Percentiles rank a stretch among this genome's conserved stretches.
phyloP scores from a whole-genome alignment of 345 rosid species.

The Kernera saxatilis region DNA sequence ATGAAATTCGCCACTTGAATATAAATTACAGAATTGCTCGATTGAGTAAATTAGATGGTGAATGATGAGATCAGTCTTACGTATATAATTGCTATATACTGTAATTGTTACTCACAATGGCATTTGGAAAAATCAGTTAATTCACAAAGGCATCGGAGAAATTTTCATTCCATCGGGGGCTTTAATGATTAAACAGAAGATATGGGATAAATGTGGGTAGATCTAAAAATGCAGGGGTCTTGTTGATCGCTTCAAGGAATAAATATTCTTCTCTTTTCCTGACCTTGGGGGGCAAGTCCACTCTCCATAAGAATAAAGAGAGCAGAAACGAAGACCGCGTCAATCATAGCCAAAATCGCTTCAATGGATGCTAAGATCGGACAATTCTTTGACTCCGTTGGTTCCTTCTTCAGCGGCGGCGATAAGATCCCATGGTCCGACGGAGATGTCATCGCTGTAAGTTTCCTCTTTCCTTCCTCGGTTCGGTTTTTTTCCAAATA shows the following conservation, averaged over 20 bases:
- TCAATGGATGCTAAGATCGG: constrained; percentile 35
- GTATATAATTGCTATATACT: no score
- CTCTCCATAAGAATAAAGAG: constrained; percentile 1
- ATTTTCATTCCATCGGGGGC: not conserved
- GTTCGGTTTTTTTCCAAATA: not conserved
- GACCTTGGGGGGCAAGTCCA: constrained; percentile 14
- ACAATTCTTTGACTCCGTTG: constrained; percentile 44
- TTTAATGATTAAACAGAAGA: not conserved
- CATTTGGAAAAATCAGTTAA: not conserved
- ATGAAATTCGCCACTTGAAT: no score
- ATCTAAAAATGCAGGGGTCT: not conserved
- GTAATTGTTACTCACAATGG: no score
- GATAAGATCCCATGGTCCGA: constrained; percentile 90
- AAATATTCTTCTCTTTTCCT: not conserved
- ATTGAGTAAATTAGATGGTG: no score
- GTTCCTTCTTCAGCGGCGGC: constrained; percentile 57
- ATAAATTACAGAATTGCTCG: no score
- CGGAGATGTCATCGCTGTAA: constrained; percentile 60
- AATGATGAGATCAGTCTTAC: no score
- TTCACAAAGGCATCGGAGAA: not conserved
- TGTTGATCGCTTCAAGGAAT: not conserved
- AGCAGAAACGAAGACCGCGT: not conserved
- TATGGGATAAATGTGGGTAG: not conserved
- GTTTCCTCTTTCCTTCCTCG: constrained; percentile 1
- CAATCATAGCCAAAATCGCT: constrained; percentile 13